phyloP scores from a whole-genome alignment of 306 rosid species.

The Cicer bijugum region DNA sequence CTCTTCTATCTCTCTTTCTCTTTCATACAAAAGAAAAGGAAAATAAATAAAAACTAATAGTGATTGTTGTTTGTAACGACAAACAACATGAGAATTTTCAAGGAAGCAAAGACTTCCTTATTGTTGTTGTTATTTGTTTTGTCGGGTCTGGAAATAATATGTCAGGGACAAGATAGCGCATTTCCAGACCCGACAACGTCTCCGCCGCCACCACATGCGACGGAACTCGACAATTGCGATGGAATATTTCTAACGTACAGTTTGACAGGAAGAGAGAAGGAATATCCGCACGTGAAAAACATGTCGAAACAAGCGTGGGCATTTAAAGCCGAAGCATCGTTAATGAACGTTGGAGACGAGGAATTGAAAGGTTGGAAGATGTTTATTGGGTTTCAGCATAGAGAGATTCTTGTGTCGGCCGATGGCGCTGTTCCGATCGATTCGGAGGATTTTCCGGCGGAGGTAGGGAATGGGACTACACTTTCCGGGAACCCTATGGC shows the following conservation, averaged over 20 bases:
- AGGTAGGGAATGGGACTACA: constrained; percentile 72
- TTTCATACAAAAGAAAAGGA: background rate
- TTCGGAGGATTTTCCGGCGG: constrained; percentile 66
- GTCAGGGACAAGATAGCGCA: constrained; percentile 44
- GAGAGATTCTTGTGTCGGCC: constrained; percentile 68
- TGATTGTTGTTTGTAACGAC: background rate
- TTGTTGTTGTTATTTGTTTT: constrained; percentile 6
- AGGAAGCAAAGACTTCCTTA: constrained; percentile 6
- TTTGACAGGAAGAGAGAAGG: constrained; percentile 54
- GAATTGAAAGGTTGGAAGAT: constrained; percentile 73
- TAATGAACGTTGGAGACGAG: constrained; percentile 64
- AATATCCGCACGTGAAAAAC: constrained; percentile 64
- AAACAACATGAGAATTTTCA: constrained; percentile 41
- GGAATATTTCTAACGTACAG: constrained; percentile 74
- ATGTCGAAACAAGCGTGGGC: constrained; percentile 81
- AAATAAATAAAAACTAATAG: background rate
- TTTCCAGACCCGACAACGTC: too few species aligned
- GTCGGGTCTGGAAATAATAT: constrained; percentile 35
- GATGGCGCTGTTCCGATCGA: constrained; percentile 59
- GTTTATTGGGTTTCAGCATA: constrained; percentile 76
- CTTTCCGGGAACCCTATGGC: constrained; percentile 53
- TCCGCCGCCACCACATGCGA: background rate
- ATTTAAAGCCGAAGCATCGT: constrained; percentile 62
- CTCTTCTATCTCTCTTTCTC: background rate
- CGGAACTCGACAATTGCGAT: constrained; percentile 55